Base-by-base conservation (phyloP, 2,329 filamentous ascomycete species). In the Drechmeria coniospora region DNA sequence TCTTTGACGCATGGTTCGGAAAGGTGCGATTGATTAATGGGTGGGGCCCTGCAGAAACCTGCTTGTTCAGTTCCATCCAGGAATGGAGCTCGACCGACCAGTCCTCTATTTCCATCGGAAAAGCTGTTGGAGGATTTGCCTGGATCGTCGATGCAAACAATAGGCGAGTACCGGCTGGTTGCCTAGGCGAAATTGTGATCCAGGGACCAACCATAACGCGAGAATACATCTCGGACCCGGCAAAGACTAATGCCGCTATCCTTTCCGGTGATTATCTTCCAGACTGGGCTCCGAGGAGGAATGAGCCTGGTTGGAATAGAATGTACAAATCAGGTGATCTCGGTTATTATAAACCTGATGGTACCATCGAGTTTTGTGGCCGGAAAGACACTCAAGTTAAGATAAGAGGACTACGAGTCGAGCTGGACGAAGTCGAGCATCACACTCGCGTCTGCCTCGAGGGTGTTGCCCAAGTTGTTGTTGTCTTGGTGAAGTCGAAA, bases 261-360 rank as follows among this genome's bases (percentile, higher is more conserved):
- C 11, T 26, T 12, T n/a, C 12, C 5, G 7, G n/a, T n/a, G n/a
- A n/a, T n/a, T n/a, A 26, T 5, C 17, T 25, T 6, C 29, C 29
- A 4, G 10, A n/a, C 11, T 31, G 29, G 29, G 21, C 25, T 15
- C 30, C 26, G 12, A 11, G 5, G n/a, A n/a, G 4, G n/a, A 10
- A 12, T 8, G 3, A 9, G 8, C 19, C 26, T 6, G 15, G 11
- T 1, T 23, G 17, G 15, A 21, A 15, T 15, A 21, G 32, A 5
- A 25, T 36, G 9, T 41, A 39, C 21, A 35, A 32, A 3, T 33
- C 36, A 1, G 38, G 38, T n/a, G 39, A 41, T 20, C 18, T 41
- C n/a, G 37, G 29, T 6, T 31, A 28, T 7, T 34, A 29, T 24
- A 31, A 35, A 5, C 26, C 32, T 4, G 28, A 31, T 20, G 39